These are phyloP conservation scores for Eucalyptus virginea DNA, from an alignment of 345 rosid species.

Conservation along the genomic window DNA sequence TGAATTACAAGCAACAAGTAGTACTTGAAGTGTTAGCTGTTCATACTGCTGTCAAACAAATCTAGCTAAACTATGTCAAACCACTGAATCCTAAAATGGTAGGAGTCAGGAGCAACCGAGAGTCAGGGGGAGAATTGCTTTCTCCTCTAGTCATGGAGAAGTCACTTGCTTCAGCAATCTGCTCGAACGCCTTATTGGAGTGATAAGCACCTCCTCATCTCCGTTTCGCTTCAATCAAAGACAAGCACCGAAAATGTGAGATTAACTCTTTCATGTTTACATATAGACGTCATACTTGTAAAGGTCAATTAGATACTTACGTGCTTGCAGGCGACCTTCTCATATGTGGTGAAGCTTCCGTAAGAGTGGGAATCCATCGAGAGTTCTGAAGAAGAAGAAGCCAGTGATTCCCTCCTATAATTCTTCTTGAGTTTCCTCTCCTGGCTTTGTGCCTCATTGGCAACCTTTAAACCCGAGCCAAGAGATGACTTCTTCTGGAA, in stretches of 20 bases:
- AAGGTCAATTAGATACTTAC: slow-evolving; percentile 22
- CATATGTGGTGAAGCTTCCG: slow-evolving; percentile 77
- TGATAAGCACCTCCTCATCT: slow-evolving; percentile 36
- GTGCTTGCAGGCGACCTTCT: slow-evolving; percentile 47
- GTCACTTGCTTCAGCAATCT: slow-evolving; percentile 43
- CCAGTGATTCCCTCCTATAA: slow-evolving; percentile 50
- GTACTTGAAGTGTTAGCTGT: neutral
- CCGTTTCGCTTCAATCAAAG: slow-evolving; percentile 31
- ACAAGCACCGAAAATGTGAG: neutral
- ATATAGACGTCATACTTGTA: neutral
- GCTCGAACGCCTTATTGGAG: slow-evolving; percentile 90
- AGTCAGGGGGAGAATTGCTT: neutral
- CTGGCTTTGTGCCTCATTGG: slow-evolving; percentile 30
- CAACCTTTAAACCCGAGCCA: slow-evolving; percentile 5
- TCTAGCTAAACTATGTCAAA: neutral
- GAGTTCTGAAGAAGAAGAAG: slow-evolving; percentile 58
- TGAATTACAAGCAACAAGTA: neutral
- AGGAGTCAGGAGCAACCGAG: neutral
- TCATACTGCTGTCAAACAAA: neutral
- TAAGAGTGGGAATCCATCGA: slow-evolving; percentile 45
- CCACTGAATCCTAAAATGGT: neutral
- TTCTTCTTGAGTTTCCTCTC: slow-evolving; percentile 20
- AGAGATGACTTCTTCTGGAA: slow-evolving; percentile 18
- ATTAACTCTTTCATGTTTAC: neutral
- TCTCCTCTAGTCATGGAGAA: slow-evolving; percentile 21